Base-by-base conservation (phyloP, 495 filamentous ascomycete genomes). In the Viridothelium virens region DNA sequence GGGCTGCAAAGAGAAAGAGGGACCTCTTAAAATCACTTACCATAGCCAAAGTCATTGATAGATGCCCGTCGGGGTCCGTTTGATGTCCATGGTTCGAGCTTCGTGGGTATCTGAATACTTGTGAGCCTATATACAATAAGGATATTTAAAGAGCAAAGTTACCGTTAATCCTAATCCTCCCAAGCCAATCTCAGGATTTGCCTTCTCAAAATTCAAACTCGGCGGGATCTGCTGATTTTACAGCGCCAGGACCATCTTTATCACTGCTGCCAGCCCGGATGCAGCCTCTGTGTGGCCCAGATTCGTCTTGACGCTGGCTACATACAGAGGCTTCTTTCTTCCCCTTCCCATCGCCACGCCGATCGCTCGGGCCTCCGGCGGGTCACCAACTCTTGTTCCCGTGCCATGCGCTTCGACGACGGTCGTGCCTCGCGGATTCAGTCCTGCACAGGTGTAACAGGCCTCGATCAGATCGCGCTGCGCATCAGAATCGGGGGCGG, bases 181-280 rank as follows among this genome's bases (percentile, higher is more conserved):
- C 65, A 66, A 53, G 79, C 78, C 56, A 31, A 70, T 70, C 33
- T 74, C 71, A 0, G 77, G 76, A 61, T 83, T 84, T 2, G 76
- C 75, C 31, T 73, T 73, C 41, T 81, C 72, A 46, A 80, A 78
- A 63, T 77, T 75, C 44, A 77, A 69, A 59, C 69, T 78, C 4
- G 79, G 76, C 2, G 77, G 80, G 38, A 85, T 81, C 39, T 75
- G 62, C 25, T 80, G 81, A 69, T 81, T 80, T 64, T 88, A 83
- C 39, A 88, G 73, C 78, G 84, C 84, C 59, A 86, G 65, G n/a
- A 79, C 74, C 0, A 80, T 79, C 67, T 88, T 88, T 64, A 88
- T 83, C 6, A 88, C 68, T 3, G 81, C 82, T 0, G 83, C 77
- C 36, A 88, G 76, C 25, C 86, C 85, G 63, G 79, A 80, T 12